Evolutionary conservation across 2,329 filamentous ascomycete species (phyloP).

Genomic region (Aspergillus puulaauensis): DNA sequence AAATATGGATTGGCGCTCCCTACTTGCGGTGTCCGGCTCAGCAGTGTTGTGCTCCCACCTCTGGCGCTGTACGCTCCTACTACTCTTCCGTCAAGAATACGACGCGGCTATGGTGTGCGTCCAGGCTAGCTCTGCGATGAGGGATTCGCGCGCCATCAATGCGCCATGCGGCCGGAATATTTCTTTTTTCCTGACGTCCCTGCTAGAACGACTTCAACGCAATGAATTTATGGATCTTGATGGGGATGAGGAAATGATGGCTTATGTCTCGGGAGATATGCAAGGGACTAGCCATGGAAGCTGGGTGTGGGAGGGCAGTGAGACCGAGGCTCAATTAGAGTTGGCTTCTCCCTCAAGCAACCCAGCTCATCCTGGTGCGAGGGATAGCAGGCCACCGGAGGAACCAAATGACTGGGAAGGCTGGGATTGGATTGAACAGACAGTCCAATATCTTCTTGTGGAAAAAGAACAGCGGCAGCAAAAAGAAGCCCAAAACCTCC

Average conservation of each 20-base stretch:
- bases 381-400: conserved; percentile 45
- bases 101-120: conserved; percentile 72
- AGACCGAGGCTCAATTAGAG: conserved; percentile 44
- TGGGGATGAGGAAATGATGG: conserved; percentile 82
- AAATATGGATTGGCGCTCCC: conserved; percentile 51
- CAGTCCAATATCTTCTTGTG: conserved; percentile 56
- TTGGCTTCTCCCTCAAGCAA: conserved; percentile 21
- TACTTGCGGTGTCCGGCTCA: conserved; percentile 67
- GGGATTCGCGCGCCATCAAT: conserved; percentile 70
- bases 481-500: conserved; percentile 35
- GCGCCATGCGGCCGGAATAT: conserved; percentile 77
- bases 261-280: conserved; percentile 81
- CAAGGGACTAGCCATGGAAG: conserved; percentile 74
- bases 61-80: conserved; percentile 80
- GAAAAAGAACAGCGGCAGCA: conserved; percentile 42
- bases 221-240: conserved; percentile 47
- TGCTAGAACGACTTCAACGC: conserved; percentile 58
- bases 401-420: conserved; percentile 72
- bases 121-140: conserved; percentile 68
- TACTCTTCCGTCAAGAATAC: conserved; percentile 73
- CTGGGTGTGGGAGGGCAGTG: conserved; percentile 77
- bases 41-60: conserved; percentile 78
- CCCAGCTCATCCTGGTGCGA: conserved; percentile 14
- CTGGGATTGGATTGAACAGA: conserved; percentile 72
- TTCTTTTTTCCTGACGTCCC: conserved; percentile 71